Conservation (phyloP, 2,329 filamentous ascomycete genomes). For the Myriosclerotinia curreyana region DNA sequence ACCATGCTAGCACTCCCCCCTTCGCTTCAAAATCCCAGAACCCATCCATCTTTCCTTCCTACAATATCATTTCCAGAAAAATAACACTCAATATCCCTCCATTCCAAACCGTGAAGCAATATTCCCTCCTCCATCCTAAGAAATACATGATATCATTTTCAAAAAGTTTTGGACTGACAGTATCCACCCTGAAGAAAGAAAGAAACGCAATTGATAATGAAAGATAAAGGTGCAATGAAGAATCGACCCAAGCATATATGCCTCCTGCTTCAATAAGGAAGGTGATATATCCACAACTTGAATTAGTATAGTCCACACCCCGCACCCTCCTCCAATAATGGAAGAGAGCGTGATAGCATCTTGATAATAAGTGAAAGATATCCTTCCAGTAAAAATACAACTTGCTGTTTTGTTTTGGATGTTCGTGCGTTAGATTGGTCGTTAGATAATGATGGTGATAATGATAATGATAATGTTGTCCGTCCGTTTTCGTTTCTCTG, state of each 20-base stretch:
- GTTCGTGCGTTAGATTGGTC: neutral
- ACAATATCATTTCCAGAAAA: neutral
- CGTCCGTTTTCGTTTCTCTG: neutral
- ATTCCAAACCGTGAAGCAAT: too few species aligned
- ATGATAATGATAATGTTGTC: neutral
- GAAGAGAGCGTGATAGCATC: neutral
- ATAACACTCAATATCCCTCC: neutral
- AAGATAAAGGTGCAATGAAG: neutral
- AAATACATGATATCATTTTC: constrained; percentile 9
- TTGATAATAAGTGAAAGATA: neutral
- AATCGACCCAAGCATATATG: too few species aligned
- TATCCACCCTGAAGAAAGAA: neutral
- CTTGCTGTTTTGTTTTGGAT: neutral
- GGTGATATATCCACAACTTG: too few species aligned
- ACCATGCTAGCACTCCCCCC: neutral
- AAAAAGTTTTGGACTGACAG: neutral
- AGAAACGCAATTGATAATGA: neutral
- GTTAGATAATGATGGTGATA: neutral
- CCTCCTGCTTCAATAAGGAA: too few species aligned
- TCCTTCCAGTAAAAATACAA: neutral
- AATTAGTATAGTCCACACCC: neutral
- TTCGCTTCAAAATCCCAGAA: neutral
- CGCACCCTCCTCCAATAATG: neutral
- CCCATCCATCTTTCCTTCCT: neutral
- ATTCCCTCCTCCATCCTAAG: neutral